A percentile compares a stretch with the other conserved stretches of the same genome.
Conservation (phyloP, 306 rosid genomes). For the Fragaria vesca region DNA sequence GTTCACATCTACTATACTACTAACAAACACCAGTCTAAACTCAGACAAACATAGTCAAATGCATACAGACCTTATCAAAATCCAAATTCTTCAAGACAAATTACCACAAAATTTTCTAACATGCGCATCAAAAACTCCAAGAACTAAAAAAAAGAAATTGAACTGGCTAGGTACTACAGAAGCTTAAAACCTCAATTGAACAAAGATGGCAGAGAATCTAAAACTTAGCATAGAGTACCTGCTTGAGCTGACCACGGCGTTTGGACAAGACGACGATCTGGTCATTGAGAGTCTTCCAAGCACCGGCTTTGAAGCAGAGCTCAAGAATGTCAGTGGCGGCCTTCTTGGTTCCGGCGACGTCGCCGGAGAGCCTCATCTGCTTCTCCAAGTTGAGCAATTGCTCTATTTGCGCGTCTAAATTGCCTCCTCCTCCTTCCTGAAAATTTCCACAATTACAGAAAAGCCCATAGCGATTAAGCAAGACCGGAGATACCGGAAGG, state of each 20-base stretch:
- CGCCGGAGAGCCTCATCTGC: constrained; percentile 82
- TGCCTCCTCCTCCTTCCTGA: constrained; percentile 53
- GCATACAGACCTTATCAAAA: neutral
- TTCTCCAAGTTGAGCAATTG: constrained; percentile 80
- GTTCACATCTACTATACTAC: neutral
- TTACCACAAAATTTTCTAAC: too few relatives aligned
- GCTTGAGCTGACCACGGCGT: constrained; percentile 96
- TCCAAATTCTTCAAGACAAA: neutral
- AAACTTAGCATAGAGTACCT: constrained; percentile 36
- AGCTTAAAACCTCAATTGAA: neutral
- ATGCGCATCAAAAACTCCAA: too few relatives aligned
- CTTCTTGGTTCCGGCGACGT: constrained; percentile 72
- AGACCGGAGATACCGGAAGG: neutral
- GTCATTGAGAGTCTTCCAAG: constrained; percentile 84
- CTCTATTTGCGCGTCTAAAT: constrained; percentile 64
- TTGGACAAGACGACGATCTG: constrained; percentile 83
- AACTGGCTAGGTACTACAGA: neutral
- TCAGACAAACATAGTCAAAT: neutral
- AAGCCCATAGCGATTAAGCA: neutral
- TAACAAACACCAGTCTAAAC: neutral
- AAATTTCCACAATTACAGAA: constrained; percentile 8
- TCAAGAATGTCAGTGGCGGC: constrained; percentile 74
- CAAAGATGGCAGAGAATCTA: neutral
- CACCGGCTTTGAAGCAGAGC: constrained; percentile 77
- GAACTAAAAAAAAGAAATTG: too few relatives aligned